Evolutionary conservation across 2,329 filamentous ascomycete species (phyloP), one percentile per base, ranked within the genome.

Genomic region (Penicillium vulpinum): DNA sequence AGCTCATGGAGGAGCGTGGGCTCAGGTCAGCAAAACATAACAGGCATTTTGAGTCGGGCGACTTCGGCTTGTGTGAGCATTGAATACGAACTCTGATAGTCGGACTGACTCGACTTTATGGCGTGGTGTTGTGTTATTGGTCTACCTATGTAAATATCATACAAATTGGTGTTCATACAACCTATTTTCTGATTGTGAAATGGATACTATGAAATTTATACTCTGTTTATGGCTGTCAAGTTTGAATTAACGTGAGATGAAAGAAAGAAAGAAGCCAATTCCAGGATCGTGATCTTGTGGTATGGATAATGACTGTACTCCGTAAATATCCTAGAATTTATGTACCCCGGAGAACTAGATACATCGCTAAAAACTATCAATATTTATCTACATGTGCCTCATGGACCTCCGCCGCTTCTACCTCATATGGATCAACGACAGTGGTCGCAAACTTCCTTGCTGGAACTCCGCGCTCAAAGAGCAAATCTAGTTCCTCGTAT

Each of bases 381-480:
- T 45, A 4, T 24, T 55, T 55, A 21, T 39, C 46, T 6, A 29
- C 39, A 26, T 44, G 29, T 11, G 39, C 39, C 16, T 55, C 46
- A 26, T 38, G 46, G 3, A 55, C 38, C 18, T 55, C 53, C 4
- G 33, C 29, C 5, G 16, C 22, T 13, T 55, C 53, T 29, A 46
- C 46, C 8, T 44, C 62, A 51, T 66, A 68, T 1, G 70, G 70
- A 59, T 74, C 69, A 57, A 76, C 72, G 33, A 64, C 57, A 31
- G 70, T 72, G 2, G 65, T 54, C 31, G 61, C 67, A 51, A 77
- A 80, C 51, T 76, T 73, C 22, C 76, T 68, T 10, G 77, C 77
- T 10, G 69, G 61, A 9, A 78, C 66, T 6, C 65, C 59, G 31
- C 67, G 67, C 59, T 77, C 74, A 58, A 80, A 80, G 38, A 80